Base-by-base conservation (phyloP, 1,139 yeast species). In the Debaryomycetaceae sp. region DNA sequence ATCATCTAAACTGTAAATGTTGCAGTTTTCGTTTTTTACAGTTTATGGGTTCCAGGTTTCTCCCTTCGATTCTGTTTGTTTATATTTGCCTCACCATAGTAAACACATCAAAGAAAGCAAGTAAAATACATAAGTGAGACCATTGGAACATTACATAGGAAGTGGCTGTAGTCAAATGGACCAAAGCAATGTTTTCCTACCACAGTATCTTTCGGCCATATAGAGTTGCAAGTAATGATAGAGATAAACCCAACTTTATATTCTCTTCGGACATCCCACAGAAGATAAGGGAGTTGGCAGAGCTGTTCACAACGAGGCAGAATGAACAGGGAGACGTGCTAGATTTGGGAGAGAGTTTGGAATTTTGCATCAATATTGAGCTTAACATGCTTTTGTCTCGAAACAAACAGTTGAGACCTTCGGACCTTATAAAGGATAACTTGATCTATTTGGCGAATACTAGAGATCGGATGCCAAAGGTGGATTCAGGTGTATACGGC, bases 241-340 rank as follows among this genome's bases (percentile, higher is more conserved):
- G 61, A 5, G 56, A 63, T 43, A 66, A 65, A 48, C 78, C 78
- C 36, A 72, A 70, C 52, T 68, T 72, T 46, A 55, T 73, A 27
- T 69, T 68, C 47, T 63, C 72, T 6, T 69, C 75, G 9, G 71
- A 72, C 47, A 63, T 73, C 7, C 59, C 63, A 0, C 57, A 56
- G 24, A 59, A 58, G 44, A 53, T 64, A 5, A 37, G 22, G 20
- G 42, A 24, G 23, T 11, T 46, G n/a, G 48, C 38, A 6, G 22
- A 39, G 8, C 39, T 36, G 23, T 46, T 39, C 36, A 20, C 31
- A 31, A 37, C 23, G 42, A 34, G 14, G 7, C 5, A 24, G 29
- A 9, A 14, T 24, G 11, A 14, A 5, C 37, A 45, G 11, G 39
- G 39, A 6, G 45, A 47, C 11, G 47, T 54, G 3, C 41, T 46